phyloP scores from a whole-genome alignment of 495 filamentous ascomycete species.

The Alectoria sarmentosa region DNA sequence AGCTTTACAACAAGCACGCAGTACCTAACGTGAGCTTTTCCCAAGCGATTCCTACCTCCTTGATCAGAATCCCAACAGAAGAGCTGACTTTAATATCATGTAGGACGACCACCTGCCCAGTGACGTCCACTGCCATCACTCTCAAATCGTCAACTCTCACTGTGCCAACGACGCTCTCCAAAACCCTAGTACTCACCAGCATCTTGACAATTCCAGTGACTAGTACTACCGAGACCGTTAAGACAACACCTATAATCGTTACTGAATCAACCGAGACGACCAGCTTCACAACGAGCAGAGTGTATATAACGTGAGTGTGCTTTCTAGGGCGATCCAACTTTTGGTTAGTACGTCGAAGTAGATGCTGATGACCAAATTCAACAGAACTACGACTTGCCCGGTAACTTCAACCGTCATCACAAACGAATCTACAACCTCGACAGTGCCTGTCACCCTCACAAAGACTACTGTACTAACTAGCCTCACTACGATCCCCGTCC shows the following conservation, averaged over 20 bases:
- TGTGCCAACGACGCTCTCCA: constrained; percentile 23
- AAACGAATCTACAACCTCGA: constrained; percentile 28
- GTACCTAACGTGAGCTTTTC: not conserved
- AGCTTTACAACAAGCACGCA: not conserved
- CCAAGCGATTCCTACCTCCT: not conserved
- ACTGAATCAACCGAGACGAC: too few species aligned
- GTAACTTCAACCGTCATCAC: constrained; percentile 26
- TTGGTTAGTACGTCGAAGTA: not conserved
- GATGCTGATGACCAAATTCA: not conserved
- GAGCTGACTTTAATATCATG: not conserved
- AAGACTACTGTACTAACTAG: constrained; percentile 29
- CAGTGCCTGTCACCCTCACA: constrained; percentile 25
- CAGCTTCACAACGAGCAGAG: too few species aligned
- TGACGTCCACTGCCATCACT: constrained; percentile 25
- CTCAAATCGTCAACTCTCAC: constrained; percentile 28
- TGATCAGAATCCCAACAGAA: not conserved
- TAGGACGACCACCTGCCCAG: constrained; percentile 21
- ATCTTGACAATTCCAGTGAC: constrained; percentile 22
- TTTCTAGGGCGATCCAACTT: not conserved
- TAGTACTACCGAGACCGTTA: too few species aligned
- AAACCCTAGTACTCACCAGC: constrained; percentile 29
- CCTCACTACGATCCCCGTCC: constrained; percentile 21
- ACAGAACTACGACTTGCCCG: constrained; percentile 23
- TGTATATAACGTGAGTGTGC: not conserved
- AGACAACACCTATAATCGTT: too few species aligned